These are phyloP conservation scores for Erysimum cheiranthoides DNA, from an alignment of 345 rosid genomes.

Conservation along the genomic window DNA sequence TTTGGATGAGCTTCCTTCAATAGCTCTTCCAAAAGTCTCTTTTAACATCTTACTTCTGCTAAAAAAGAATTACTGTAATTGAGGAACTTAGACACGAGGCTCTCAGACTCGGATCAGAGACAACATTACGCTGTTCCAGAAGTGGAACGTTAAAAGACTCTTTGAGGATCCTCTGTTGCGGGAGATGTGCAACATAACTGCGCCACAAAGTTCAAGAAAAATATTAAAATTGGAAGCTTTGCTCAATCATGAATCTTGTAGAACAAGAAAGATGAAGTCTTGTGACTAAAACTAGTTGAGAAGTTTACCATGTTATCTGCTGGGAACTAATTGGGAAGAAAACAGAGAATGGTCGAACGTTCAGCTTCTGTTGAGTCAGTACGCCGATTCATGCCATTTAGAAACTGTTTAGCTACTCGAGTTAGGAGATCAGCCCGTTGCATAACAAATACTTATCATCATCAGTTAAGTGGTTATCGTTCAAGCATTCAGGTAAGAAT, in stretches of 20 bases:
- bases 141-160: constrained; percentile 73
- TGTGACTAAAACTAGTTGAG: constrained; percentile 3
- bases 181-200: constrained; percentile 78
- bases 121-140: constrained; percentile 79
- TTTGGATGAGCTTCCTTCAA: no score
- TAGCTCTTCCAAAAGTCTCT: no score
- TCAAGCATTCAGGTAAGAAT: constrained; percentile 78
- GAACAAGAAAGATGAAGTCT: not conserved
- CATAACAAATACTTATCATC: constrained; percentile 79
- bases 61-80: no score
- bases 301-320: constrained; percentile 65
- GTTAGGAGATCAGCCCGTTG: constrained; percentile 96
- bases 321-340: constrained; percentile 81
- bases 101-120: constrained; percentile 71
- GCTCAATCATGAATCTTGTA: no score
- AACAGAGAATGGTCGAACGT: constrained; percentile 56
- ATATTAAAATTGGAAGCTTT: constrained; percentile 13
- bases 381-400: constrained; percentile 41
- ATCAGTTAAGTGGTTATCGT: constrained; percentile 73
- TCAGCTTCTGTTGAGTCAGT: constrained; percentile 52
- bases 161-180: constrained; percentile 43
- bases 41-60: no score
- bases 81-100: constrained; percentile 69
- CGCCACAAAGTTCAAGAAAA: constrained; percentile 16
- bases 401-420: constrained; percentile 71